These are phyloP conservation scores for Trichoderma guizhouense DNA, from an alignment of 2,329 filamentous ascomycete species.

Conservation along the genomic window DNA sequence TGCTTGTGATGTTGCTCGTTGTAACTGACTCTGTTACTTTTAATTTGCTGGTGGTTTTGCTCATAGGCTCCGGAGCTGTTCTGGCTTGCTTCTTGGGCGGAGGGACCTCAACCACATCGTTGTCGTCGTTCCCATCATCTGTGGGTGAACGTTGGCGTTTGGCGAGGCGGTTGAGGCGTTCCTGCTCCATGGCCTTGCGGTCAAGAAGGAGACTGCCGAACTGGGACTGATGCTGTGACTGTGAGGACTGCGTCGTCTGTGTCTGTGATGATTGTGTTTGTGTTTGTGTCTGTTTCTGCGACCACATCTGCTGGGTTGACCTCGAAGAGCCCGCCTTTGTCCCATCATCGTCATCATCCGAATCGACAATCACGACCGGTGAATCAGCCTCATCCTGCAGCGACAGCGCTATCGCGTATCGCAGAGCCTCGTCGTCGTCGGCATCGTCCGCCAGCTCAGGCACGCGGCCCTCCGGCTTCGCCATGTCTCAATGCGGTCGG, in stretches of 20 bases:
- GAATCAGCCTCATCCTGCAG: slow-evolving; percentile 34
- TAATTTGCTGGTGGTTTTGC: background rate
- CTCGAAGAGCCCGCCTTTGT: background rate
- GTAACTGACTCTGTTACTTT: background rate
- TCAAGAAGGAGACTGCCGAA: slow-evolving; percentile 57
- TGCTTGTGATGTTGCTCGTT: background rate
- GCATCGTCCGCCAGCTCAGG: slow-evolving; percentile 31
- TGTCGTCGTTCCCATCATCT: slow-evolving; percentile 23
- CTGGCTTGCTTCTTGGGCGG: slow-evolving; percentile 25
- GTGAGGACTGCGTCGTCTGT: background rate
- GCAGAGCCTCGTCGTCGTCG: slow-evolving; percentile 59
- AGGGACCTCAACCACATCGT: slow-evolving; percentile 30
- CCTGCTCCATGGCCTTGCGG: slow-evolving; percentile 80
- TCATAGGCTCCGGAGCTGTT: background rate
- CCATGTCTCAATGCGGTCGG: background rate
- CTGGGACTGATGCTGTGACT: background rate
- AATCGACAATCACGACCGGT: background rate
- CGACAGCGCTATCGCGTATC: slow-evolving; percentile 58
- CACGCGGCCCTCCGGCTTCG: slow-evolving; percentile 11
- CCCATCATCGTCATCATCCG: background rate
- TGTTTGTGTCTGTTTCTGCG: background rate
- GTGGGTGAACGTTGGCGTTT: slow-evolving; percentile 44
- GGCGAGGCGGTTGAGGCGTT: slow-evolving; percentile 67
- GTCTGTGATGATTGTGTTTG: background rate
- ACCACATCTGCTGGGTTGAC: background rate